A percentile compares a stretch with the other conserved stretches of the same genome.
Evolutionary conservation across 805 yeast genomes (phyloP).

Genomic region (Candida khao-thaluensis): DNA sequence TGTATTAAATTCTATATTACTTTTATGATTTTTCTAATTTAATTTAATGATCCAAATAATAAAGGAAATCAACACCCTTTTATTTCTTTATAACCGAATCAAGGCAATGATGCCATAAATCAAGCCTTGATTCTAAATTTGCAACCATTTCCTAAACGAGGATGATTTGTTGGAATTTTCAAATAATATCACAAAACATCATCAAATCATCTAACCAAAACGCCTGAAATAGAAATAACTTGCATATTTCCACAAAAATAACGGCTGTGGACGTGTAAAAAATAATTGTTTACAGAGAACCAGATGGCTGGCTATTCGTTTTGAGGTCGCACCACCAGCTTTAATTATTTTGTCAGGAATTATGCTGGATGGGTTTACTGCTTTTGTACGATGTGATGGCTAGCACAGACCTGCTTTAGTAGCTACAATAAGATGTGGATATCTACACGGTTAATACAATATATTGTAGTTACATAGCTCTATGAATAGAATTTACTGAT

Average conservation of each 20-base stretch:
- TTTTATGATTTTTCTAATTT: too few species aligned
- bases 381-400: too few species aligned
- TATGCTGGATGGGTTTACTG: too few species aligned
- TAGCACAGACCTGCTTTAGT: too few species aligned
- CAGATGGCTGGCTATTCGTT: constrained; percentile 3
- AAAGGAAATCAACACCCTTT: constrained; percentile 1
- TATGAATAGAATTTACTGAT: too few species aligned
- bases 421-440: too few species aligned
- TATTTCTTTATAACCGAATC: neutral
- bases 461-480: too few species aligned
- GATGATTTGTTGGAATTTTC: neutral
- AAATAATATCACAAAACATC: neutral
- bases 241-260: constrained; percentile 1
- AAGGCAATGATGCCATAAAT: constrained; percentile 1
- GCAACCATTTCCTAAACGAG: constrained; percentile 5
- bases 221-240: neutral
- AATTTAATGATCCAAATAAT: constrained; percentile 1
- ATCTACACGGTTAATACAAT: too few species aligned
- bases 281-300: neutral
- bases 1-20: neutral
- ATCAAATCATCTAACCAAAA: neutral
- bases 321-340: constrained; percentile 4
- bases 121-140: neutral
- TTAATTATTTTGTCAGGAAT: neutral
- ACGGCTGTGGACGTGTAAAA: neutral